Base-by-base conservation (phyloP, 805 yeast species). In the Saccharomycopsis javanensis region DNA sequence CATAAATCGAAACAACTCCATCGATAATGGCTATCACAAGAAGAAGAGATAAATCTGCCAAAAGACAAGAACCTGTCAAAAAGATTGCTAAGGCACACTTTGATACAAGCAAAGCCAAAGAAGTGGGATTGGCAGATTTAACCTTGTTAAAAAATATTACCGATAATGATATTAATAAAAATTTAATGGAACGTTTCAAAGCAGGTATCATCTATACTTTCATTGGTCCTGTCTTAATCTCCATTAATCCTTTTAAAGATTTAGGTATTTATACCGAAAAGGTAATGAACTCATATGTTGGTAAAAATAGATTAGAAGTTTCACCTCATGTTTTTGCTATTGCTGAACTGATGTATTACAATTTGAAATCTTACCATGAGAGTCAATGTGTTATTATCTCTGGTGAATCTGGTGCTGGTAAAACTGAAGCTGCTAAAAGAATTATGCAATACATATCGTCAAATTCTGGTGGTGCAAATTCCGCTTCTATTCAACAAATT, bases 291-390 rank as follows among this genome's bases (percentile, higher is more conserved):
- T 75, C 85, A 18, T 94, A 94, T 68, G 82, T 83, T 69, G 96
- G 96, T 61, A 90, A 91, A 70, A 94, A 94, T 71, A 78, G 99
- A 65, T 75, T 94, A 59, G 99, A 94, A 72, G 96, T 87, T 30
- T 96, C 98, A 16, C 99, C 99, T 2, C 99, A 94, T 72, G 99
- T 94, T 31, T 94, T 85, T 71, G 96, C 98, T 55, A 90, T 94
- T 66, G 99, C 99, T 10, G 99, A 94, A 72, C 74, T 95, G 35
- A 90, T 94, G 96, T 94, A 86, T 71, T 92, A 94, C 72, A 88
- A 92, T 69, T 79, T 94, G 83, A 91, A 91, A 71, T 86, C 96
- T 0, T 94, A 94, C 71, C 82, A 86, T 59, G 98, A 94, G 65
- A 89, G 83, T 67, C 99, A 94, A 70, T 92, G 98, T 78, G 98